Percentiles rank a stretch among this genome's conserved stretches.
These are phyloP conservation scores for Colletotrichum lini DNA, from an alignment of 2,329 filamentous ascomycete species.

Conservation along the genomic window DNA sequence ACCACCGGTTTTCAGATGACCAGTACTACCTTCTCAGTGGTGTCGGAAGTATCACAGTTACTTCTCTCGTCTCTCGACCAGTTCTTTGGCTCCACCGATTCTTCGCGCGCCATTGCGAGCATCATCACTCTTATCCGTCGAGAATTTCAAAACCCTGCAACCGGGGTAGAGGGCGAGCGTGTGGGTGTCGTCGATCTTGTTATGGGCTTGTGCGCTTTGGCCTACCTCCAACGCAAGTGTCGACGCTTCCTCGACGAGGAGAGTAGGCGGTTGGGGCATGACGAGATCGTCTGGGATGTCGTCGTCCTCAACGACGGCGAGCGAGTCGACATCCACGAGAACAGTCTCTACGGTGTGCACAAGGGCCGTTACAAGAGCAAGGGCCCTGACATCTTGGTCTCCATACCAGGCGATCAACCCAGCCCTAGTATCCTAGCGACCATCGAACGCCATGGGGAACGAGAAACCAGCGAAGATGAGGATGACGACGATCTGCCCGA, in stretches of 20 bases:
- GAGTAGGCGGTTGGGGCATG: constrained; percentile 59
- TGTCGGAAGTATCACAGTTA: constrained; percentile 70
- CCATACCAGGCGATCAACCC: constrained; percentile 44
- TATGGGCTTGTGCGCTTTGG: constrained; percentile 72
- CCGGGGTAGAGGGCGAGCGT: constrained; percentile 70
- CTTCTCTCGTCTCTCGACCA: constrained; percentile 73
- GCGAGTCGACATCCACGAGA: constrained; percentile 68
- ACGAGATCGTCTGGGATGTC: constrained; percentile 77
- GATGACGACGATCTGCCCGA: constrained; percentile 63
- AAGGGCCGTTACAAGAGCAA: constrained; percentile 45
- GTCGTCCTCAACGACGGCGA: constrained; percentile 73
- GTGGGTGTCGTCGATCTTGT: constrained; percentile 74
- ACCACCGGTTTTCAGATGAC: constrained; percentile 73
- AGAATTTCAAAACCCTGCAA: constrained; percentile 75
- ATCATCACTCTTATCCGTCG: constrained; percentile 75
- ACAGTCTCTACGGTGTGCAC: constrained; percentile 52
- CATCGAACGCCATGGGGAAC: constrained; percentile 52
- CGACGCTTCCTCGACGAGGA: constrained; percentile 67
- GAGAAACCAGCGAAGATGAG: constrained; percentile 48
- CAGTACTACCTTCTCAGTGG: constrained; percentile 66
- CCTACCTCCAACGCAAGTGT: constrained; percentile 73
- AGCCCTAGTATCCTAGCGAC: constrained; percentile 52
- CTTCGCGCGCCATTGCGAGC: constrained; percentile 76
- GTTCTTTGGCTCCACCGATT: constrained; percentile 78
- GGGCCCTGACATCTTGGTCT: constrained; percentile 44